Percentiles rank a stretch among this genome's conserved stretches.
Conservation (phyloP, 108 stramenopile species). For the Pelagomonas calceolata region DNA sequence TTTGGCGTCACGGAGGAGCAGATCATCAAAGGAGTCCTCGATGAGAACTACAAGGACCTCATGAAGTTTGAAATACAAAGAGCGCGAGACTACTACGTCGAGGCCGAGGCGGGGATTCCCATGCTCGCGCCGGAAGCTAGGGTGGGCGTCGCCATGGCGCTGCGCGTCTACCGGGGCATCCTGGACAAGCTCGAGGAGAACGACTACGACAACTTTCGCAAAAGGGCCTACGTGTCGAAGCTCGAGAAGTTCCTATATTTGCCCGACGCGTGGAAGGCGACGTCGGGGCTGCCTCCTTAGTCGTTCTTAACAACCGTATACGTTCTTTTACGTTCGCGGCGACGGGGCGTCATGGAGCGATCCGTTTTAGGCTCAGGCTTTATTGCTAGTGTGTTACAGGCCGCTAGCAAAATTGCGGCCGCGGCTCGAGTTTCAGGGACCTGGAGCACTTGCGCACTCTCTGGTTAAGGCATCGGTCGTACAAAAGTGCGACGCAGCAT, state of each 20-base stretch:
- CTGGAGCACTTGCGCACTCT: no score
- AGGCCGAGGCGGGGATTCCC: constrained; percentile 75
- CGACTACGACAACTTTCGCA: constrained; percentile 80
- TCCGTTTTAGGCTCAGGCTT: no score
- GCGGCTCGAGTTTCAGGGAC: no score
- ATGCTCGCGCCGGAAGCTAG: constrained; percentile 78
- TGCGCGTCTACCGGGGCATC: constrained; percentile 86
- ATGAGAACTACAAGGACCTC: constrained; percentile 74
- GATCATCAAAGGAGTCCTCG: constrained; percentile 67
- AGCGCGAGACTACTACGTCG: constrained; percentile 82
- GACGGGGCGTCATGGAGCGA: no score
- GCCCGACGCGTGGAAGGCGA: constrained; percentile 72
- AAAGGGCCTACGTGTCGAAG: constrained; percentile 86
- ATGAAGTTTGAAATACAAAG: constrained; percentile 89
- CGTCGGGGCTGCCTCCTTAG: no score
- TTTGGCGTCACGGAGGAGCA: constrained; percentile 70
- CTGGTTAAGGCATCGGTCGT: no score
- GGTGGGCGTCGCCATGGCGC: constrained; percentile 73
- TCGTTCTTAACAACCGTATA: no score
- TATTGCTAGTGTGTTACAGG: no score
- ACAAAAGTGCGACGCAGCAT: no score
- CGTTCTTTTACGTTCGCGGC: no score
- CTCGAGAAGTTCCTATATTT: constrained; percentile 86
- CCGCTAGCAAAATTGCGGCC: no score
- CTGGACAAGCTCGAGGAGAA: constrained; percentile 87